Conservation (phyloP, 1,284 basidiomycete species). For the Cutaneotrichosporon sp. region DNA sequence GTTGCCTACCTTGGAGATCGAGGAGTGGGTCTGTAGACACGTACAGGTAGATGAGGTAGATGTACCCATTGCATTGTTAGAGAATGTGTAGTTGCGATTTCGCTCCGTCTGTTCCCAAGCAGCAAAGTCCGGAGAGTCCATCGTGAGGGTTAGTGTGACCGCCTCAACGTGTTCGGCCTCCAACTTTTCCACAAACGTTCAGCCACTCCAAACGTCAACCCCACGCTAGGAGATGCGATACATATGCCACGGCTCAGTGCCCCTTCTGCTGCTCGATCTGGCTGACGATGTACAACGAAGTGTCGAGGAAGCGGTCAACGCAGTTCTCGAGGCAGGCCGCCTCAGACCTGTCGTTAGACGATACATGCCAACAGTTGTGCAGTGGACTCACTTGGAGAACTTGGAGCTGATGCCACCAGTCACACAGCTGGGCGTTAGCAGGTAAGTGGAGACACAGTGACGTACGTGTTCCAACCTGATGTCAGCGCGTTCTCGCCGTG, state of each 20-base stretch:
- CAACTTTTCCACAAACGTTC: too few species aligned
- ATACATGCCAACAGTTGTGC: not conserved
- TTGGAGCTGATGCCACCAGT: conserved; percentile 74
- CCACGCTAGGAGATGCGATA: not conserved
- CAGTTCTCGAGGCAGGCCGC: conserved; percentile 83
- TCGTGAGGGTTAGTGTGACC: not conserved
- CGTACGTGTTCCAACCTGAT: conserved; percentile 90
- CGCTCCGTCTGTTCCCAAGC: too few species aligned
- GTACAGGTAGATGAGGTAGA: not conserved
- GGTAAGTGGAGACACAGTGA: too few species aligned
- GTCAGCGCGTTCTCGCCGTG: too few species aligned
- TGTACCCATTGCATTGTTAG: too few species aligned
- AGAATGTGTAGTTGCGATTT: too few species aligned
- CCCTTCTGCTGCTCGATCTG: conserved; percentile 60
- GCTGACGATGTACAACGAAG: conserved; percentile 79
- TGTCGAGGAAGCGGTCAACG: conserved; percentile 89
- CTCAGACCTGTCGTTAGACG: conserved; percentile 56
- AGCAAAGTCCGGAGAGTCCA: not conserved
- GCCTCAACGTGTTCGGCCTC: too few species aligned
- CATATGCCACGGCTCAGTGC: conserved; percentile 14
- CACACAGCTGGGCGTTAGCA: conserved; percentile 61
- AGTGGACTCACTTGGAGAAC: conserved; percentile 60
- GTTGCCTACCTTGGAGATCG: too few species aligned
- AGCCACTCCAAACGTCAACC: too few species aligned
- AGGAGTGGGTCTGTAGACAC: not conserved